Evolutionary conservation across 169 alveolate species (phyloP), one percentile per base, ranked within the genome.

Genomic region (Plasmodium gonderi): DNA sequence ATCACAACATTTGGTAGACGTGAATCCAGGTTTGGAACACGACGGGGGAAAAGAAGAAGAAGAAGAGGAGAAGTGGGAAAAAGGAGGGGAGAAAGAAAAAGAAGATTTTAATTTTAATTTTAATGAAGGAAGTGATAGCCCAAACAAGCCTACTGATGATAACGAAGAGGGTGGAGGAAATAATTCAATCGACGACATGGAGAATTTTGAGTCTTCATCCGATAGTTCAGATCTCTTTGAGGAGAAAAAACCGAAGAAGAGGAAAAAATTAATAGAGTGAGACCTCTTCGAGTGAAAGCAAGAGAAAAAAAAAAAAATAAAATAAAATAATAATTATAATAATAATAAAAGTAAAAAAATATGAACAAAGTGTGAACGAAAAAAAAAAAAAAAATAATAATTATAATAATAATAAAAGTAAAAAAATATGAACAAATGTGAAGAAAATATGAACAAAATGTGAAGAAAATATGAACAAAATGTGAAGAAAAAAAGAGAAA

Each of bases 211-310:
- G 3, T 40, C 67, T 1, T 75, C 80, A 9, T 74, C 83, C 26
- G 31, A 44, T 45, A 85, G 92, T 26, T 85, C 92, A 1, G 89
- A 85, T 60, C 79, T 85, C 45, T 85, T 85, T 78, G 92, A 75
- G 75, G 92, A 85, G 40, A 51, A 49, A 78, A 75, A 76, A 33
- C 79, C 92, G 11, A 85, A 85, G 36, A 81, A 68, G 9, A 85
- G 87, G 79, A 85, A 85, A 85, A 75, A 74, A n/a, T 23, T 49
- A 2, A 47, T 45, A 17, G 83, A 81, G n/a, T 67, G 36, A 67
- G n/a, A 29, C 20, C 45, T 42, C 20, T 14, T 14, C 67, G 20
- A 12, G 20, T 3, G 7, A 31, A 68, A 44, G 20, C 17, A 77
- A 49, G 45, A 47, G 23, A 31, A 14, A 49, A 51, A 12, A 29